Base-by-base conservation (phyloP, 306 rosid species). In the Argentina anserina region DNA sequence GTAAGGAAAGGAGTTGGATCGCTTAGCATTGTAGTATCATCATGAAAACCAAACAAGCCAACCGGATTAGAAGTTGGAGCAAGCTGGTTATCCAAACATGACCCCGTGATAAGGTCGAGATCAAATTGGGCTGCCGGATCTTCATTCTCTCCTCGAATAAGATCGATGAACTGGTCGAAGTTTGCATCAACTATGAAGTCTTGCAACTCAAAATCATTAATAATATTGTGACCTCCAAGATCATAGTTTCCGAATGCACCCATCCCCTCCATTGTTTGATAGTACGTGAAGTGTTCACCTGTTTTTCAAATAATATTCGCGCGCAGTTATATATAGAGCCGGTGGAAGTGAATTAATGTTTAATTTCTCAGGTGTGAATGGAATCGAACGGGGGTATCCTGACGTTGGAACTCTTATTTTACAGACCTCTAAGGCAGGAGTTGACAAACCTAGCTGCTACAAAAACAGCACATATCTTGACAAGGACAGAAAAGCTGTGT, bases 141-240 rank as follows among this genome's bases (percentile, higher is more conserved):
- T 37, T 75, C 89, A 23, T 61, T 69, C 34, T 83, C 96, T 40
- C 94, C 96, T 3, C 95, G 81, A 67, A 94, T 83, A 55, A 82
- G 83, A 80, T 89, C 80, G 71, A 94, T 78, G 55, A 88, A 91
- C 43, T 82, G 96, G 79, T 84, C 87, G 67, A 89, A 84, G 72
- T 84, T 87, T 14, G 90, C 73, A 39, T 84, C 80, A 1, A 80
- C 92, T 23, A 81, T 76, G 77, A 85, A 89, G 43, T 91, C 92
- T 3, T 82, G 85, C 0, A 87, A 68, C 84, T 89, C 90, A 43
- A 82, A 86, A 33, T 88, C 84, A 36, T 74, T 75, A 18, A 78
- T 70, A 28, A 76, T 75, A 68, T 70, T 68, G 12, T 21, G 62
- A n/a, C 14, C 15, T 37, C n/a, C 17, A 33, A 58, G 69, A 28